A percentile compares a stretch with the other conserved stretches of the same genome.
phyloP scores from a whole-genome alignment of 345 rosid genomes.

The Populus nigra region DNA sequence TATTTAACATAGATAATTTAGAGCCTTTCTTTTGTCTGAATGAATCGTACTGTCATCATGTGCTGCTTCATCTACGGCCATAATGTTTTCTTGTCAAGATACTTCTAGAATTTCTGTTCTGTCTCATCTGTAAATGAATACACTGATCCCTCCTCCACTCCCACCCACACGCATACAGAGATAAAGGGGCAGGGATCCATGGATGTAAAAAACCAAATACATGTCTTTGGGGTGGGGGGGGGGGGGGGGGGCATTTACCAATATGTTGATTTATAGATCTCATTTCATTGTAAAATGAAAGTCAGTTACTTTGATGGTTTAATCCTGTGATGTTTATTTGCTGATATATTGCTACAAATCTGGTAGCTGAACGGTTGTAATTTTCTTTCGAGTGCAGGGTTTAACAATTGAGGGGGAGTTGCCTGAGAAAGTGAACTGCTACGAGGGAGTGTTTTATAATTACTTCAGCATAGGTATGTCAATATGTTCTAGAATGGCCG shows the following conservation, averaged over 20 bases:
- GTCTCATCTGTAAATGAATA: neutral
- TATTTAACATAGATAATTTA: neutral
- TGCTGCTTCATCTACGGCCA: neutral
- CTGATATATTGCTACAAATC: conserved; percentile 8
- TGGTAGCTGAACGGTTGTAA: conserved; percentile 4
- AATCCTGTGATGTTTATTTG: neutral
- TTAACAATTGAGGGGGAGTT: conserved; percentile 57
- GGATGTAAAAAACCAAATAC: neutral
- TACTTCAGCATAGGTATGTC: conserved; percentile 86
- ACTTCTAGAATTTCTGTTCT: neutral
- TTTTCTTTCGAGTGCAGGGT: conserved; percentile 44
- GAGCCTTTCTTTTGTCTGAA: neutral
- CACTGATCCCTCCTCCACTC: neutral
- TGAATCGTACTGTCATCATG: neutral
- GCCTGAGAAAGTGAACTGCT: conserved; percentile 52
- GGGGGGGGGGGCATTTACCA: neutral
- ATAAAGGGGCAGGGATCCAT: neutral
- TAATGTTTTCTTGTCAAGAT: neutral
- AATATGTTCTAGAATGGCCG: conserved; percentile 1
- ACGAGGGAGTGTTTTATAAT: conserved; percentile 89
- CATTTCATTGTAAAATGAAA: neutral
- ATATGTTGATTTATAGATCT: too few relatives aligned
- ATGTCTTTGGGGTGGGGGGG: neutral
- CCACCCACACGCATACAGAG: neutral
- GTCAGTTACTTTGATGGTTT: neutral